Percentiles rank a stretch among this genome's conserved stretches.
Evolutionary conservation across 441 rosid genomes (phyloP).

Genomic region (Pelargonium hybrid): DNA sequence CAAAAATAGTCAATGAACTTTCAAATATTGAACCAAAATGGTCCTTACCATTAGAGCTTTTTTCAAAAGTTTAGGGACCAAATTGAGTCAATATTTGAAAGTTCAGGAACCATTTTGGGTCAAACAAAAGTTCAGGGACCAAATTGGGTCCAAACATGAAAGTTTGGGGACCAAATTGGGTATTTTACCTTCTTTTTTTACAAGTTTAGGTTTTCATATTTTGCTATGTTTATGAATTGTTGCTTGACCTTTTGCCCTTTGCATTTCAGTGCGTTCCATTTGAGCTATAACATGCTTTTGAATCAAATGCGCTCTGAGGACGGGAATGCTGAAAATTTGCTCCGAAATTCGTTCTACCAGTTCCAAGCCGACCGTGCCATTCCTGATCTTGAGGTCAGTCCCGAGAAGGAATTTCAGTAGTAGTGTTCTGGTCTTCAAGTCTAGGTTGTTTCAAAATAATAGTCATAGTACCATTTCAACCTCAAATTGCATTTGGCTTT

Average conservation of each 20-base stretch:
- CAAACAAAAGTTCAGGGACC: no score
- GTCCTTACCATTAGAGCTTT: no score
- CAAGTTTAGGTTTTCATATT: background rate
- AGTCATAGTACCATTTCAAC: no score
- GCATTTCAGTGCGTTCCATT: constrained; percentile 75
- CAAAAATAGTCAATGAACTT: no score
- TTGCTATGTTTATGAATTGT: background rate
- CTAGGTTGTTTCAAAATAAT: no score
- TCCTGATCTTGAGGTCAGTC: constrained; percentile 74
- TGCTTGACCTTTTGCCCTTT: constrained; percentile 14
- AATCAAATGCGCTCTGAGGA: constrained; percentile 94
- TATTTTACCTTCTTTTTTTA: background rate
- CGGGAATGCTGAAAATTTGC: constrained; percentile 90
- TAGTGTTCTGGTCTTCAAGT: background rate
- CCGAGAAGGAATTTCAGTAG: background rate
- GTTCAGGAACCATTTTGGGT: no score
- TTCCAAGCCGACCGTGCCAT: constrained; percentile 92
- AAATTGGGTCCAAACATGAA: no score
- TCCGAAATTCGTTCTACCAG: constrained; percentile 92
- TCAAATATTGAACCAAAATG: no score
- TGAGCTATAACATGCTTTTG: constrained; percentile 96
- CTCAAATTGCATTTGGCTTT: no score
- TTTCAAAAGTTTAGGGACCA: no score
- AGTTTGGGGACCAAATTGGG: no score
- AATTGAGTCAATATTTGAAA: no score